Evolutionary conservation across 139 green algal genomes (phyloP).

Genomic region (Coccomyxa sp.): DNA sequence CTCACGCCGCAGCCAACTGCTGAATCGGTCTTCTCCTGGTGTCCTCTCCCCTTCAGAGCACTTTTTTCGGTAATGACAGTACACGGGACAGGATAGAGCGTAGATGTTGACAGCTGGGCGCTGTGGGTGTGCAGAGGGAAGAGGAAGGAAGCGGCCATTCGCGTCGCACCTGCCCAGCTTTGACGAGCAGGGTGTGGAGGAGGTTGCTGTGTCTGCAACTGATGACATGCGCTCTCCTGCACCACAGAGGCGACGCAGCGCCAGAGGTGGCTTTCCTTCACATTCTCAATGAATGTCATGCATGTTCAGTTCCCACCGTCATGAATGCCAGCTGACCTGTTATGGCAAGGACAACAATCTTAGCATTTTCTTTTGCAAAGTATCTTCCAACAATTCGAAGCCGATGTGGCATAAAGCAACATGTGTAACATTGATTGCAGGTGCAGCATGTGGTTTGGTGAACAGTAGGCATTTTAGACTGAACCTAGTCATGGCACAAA

Average conservation of each 20-base stretch:
- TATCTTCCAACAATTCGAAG: no score
- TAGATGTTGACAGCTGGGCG: not conserved
- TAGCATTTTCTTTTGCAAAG: no score
- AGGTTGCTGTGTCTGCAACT: not conserved
- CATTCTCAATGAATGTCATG: not conserved
- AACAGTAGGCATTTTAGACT: no score
- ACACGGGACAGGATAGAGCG: not conserved
- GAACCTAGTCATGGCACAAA: no score
- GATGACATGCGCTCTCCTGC: not conserved
- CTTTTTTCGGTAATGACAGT: not conserved
- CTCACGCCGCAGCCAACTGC: not conserved
- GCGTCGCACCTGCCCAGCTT: conserved; percentile 19
- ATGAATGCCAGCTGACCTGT: no score
- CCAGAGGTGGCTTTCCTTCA: not conserved
- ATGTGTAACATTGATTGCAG: no score
- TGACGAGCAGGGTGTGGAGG: conserved; percentile 14
- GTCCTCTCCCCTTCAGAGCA: not conserved
- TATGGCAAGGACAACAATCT: no score
- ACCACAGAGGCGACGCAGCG: not conserved
- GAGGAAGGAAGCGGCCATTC: conserved; percentile 25
- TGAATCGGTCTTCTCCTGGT: not conserved
- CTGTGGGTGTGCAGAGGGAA: conserved; percentile 6
- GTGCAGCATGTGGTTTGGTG: no score
- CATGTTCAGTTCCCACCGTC: no score
- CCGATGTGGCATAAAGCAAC: no score